Conservation (phyloP, 495 filamentous ascomycete species). For the Aspergillus sparsus region DNA sequence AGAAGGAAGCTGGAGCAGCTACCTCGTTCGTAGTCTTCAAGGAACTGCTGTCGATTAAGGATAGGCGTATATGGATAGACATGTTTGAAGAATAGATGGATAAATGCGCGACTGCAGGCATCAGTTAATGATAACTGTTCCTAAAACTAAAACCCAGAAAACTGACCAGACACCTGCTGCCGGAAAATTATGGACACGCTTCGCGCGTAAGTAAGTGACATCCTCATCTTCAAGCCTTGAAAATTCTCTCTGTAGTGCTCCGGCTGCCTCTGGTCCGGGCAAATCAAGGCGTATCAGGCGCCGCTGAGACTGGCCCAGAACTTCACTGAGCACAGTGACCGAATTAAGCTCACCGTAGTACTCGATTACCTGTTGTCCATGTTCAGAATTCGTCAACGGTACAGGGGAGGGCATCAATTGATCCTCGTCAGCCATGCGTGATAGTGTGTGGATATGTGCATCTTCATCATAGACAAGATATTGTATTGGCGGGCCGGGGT, state of each 20-base stretch:
- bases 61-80: not conserved
- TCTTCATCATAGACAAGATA: not conserved
- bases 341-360: not conserved
- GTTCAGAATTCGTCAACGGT: not conserved
- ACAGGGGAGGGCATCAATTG: not conserved
- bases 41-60: not conserved
- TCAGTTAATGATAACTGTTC: not conserved
- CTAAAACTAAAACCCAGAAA: too few species aligned
- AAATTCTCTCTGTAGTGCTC: not conserved
- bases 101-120: not conserved
- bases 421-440: not conserved
- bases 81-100: not conserved
- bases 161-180: not conserved
- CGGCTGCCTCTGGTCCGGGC: not conserved
- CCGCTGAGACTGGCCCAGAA: not conserved
- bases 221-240: not conserved
- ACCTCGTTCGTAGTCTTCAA: not conserved
- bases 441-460: not conserved
- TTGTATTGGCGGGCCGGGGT: not conserved
- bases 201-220: not conserved
- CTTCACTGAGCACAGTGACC: not conserved
- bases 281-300: not conserved
- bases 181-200: not conserved
- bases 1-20: not conserved
- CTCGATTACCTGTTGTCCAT: not conserved